phyloP scores from a whole-genome alignment of 202 grass and related monocot genomes.

The Elaeis oleifera region DNA sequence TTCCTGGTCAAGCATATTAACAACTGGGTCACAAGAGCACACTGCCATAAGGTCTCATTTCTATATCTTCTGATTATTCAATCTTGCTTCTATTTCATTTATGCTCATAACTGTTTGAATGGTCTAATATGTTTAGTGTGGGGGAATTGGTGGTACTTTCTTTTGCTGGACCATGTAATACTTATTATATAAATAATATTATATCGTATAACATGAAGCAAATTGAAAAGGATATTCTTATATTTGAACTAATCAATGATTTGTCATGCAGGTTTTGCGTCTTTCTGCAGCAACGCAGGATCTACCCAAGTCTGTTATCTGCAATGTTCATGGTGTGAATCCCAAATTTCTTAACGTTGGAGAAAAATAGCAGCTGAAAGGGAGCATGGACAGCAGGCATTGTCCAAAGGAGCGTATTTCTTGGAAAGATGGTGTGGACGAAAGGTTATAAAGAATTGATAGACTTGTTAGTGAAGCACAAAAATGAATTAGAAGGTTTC shows the following conservation, averaged over 20 bases:
- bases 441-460: constrained; percentile 90
- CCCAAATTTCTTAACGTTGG: constrained; percentile 69
- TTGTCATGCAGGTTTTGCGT: constrained; percentile 66
- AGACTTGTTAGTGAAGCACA: constrained; percentile 71
- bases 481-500: constrained; percentile 54
- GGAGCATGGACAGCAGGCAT: constrained; percentile 41
- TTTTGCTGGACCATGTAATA: neutral
- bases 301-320: constrained; percentile 83
- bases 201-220: too few relatives aligned
- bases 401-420: constrained; percentile 78
- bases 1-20: constrained; percentile 95
- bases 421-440: constrained; percentile 97
- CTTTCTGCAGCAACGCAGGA: constrained; percentile 90
- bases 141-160: neutral
- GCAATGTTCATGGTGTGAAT: constrained; percentile 95
- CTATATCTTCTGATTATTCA: constrained; percentile 5
- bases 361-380: constrained; percentile 51
- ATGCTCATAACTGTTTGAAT: too few relatives aligned
- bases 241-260: constrained; percentile 19
- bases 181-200: neutral
- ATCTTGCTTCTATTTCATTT: constrained; percentile 13
- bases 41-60: constrained; percentile 81
- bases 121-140: too few relatives aligned
- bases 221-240: neutral
- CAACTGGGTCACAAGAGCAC: constrained; percentile 78